Evolutionary conservation across 495 filamentous ascomycete species (phyloP), one percentile per base, ranked within the genome.

Genomic region (Penicillium ochrochloron): DNA sequence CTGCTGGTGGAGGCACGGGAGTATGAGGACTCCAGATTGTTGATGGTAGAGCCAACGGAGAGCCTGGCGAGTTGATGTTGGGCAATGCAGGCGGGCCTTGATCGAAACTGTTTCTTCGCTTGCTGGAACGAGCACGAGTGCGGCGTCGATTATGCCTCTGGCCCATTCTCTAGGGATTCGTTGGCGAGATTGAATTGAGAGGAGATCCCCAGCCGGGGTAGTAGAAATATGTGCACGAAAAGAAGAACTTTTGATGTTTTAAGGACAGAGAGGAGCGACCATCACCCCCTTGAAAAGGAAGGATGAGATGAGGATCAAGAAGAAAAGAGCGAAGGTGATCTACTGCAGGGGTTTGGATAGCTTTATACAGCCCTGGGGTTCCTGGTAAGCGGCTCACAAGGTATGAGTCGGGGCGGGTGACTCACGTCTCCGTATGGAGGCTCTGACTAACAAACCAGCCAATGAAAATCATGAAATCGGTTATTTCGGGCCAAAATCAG

Each of bases 101-200:
- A 55, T 46, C 52, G 25, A 44, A 15, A 42, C 21, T 64, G 61
- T 65, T 71, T 68, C 66, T 56, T 56, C 34, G 67, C 57, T 75
- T 75, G 59, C 73, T 73, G 64, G 77, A 80, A 63, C 78, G 76
- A 67, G 75, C 75, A 60, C 79, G 76, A 65, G 78, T 81, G 39
- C 79, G 77, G 60, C 79, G 79, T 78, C 79, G 70, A 60, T 83
- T 83, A 62, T 83, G 79, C 58, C 78, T 74, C 67, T 82, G 80
- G 69, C 79, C 79, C 80, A 83, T 82, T 62, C 75, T 78, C 50
- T 14, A 39, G 17, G 35, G 34, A 2, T 25, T 31, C 3, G 17
- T 27, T n/a, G 35, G 53, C 19, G 53, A 39, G 37, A 52, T 52
- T 23, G 48, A 46, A 25, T 2, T 23, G 44, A n/a, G 53, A 60